Conservation (phyloP, 176 grass and related monocot species). For the Carex cristatella region DNA sequence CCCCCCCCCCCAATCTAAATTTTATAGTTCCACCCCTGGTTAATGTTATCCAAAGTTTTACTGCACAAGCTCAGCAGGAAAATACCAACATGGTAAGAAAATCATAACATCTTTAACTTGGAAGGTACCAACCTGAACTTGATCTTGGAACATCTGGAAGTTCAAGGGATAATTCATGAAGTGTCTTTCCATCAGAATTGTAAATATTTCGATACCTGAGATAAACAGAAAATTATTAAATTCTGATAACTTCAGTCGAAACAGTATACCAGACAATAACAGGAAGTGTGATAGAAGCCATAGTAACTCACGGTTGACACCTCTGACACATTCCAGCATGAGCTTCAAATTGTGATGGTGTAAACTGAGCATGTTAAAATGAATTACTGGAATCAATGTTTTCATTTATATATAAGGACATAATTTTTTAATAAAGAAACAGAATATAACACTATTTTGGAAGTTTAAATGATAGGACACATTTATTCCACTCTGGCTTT, state of each 20-base stretch:
- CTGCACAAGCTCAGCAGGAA: slow-evolving; percentile 36
- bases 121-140: slow-evolving; percentile 19
- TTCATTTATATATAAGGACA: background rate
- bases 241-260: slow-evolving; percentile 13
- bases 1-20: too few species aligned
- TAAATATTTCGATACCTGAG: slow-evolving; percentile 72
- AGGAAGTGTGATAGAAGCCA: background rate
- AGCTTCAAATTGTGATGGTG: slow-evolving; percentile 79
- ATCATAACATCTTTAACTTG: background rate
- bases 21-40: too few species aligned
- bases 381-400: slow-evolving; percentile 3
- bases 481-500: slow-evolving; percentile 33
- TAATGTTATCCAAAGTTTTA: slow-evolving; percentile 40
- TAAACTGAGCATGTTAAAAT: slow-evolving; percentile 41
- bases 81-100: background rate
- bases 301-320: slow-evolving; percentile 59
- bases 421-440: background rate
- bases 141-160: slow-evolving; percentile 33
- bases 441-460: background rate
- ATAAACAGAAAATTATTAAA: slow-evolving; percentile 8
- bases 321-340: slow-evolving; percentile 61
- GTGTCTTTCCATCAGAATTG: slow-evolving; percentile 62
- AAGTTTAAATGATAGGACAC: slow-evolving; percentile 38
- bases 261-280: slow-evolving; percentile 2
- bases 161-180: slow-evolving; percentile 58